Conservation (phyloP, 441 rosid species). For the Arabidopsis lyrata region DNA sequence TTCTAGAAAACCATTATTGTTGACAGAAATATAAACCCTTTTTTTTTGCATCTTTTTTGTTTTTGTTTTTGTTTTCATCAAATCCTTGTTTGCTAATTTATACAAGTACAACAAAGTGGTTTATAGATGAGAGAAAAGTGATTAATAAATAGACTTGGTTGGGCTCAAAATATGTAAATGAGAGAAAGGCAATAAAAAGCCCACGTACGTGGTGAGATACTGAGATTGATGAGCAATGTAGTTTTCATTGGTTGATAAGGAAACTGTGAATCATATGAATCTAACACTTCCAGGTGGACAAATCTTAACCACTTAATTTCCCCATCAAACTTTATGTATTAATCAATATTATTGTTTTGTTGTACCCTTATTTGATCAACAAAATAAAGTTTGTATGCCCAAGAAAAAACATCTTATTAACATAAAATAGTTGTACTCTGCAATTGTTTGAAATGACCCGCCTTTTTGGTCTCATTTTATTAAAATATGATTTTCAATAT, state of each 20-base stretch:
- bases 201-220: conserved; percentile 41
- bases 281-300: conserved; percentile 33
- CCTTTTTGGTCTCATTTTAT: neutral
- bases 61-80: neutral
- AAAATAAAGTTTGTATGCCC: too few relatives aligned
- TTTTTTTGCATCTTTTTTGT: neutral
- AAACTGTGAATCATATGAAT: conserved; percentile 17
- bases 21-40: neutral
- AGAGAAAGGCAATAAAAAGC: conserved; percentile 19
- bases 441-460: conserved; percentile 3
- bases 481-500: neutral
- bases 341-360: neutral
- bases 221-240: neutral
- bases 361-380: conserved; percentile 2
- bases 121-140: neutral
- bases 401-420: too few relatives aligned
- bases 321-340: conserved; percentile 15
- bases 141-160: neutral
- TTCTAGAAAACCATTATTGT: neutral
- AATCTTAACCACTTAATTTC: conserved; percentile 18
- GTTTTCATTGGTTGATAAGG: conserved; percentile 26
- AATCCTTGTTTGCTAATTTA: neutral
- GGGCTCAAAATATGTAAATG: conserved; percentile 23
- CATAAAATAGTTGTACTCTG: too few relatives aligned
- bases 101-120: neutral